Evolutionary conservation across 2,329 filamentous ascomycete species (phyloP).

Genomic region (Pseudogymnoascus sp.): DNA sequence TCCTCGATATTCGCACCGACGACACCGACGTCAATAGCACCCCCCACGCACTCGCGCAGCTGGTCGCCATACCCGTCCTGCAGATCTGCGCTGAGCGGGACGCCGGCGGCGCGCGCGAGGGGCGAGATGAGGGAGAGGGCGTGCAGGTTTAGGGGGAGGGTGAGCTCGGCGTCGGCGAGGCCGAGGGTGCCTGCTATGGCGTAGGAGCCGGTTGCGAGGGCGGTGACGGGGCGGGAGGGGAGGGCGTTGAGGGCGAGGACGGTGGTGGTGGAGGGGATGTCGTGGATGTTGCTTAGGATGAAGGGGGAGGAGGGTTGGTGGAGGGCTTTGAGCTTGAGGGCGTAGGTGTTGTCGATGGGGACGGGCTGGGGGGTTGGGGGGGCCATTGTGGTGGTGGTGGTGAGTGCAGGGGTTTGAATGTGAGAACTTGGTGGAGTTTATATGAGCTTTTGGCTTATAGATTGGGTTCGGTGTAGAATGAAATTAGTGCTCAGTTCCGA

Average conservation of each 20-base stretch:
- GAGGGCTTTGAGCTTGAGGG: conserved; percentile 33
- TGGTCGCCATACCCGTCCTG: conserved; percentile 50
- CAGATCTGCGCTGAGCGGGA: conserved; percentile 49
- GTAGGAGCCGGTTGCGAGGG: conserved; percentile 31
- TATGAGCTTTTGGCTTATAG: background rate
- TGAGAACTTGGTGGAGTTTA: background rate
- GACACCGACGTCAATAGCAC: conserved; percentile 42
- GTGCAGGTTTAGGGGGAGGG: conserved; percentile 42
- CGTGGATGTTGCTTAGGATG: conserved; percentile 49
- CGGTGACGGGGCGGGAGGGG: conserved; percentile 6
- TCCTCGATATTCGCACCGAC: conserved; percentile 56
- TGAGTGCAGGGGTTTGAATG: background rate
- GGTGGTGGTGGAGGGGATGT: conserved; percentile 39
- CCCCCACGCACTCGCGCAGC: conserved; percentile 37
- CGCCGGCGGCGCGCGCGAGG: conserved; percentile 31
- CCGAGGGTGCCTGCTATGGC: conserved; percentile 41
- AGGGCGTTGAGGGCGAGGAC: conserved; percentile 36
- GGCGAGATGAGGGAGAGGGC: conserved; percentile 38
- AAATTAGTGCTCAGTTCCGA: background rate
- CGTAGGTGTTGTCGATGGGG: conserved; percentile 12
- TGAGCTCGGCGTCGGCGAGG: conserved; percentile 40
- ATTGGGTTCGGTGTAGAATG: background rate
- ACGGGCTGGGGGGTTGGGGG: background rate
- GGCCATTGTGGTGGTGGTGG: background rate
- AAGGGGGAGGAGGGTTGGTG: conserved; percentile 44